Evolutionary conservation across 1,284 basidiomycete species (phyloP).

Genomic region (Puccinia brachypodii): DNA sequence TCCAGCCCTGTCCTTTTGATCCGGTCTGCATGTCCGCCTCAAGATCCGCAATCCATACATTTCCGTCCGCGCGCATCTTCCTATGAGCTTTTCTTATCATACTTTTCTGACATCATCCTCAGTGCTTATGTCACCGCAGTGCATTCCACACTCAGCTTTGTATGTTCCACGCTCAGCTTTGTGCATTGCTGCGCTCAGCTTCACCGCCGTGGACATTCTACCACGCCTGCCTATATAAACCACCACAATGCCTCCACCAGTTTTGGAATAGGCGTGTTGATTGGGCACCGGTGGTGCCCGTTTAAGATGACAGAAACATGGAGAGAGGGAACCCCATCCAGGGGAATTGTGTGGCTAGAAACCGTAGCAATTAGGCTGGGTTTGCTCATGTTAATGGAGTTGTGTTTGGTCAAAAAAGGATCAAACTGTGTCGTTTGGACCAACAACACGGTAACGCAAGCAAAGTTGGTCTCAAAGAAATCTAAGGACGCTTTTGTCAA

Average conservation of each 20-base stretch:
- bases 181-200: no score
- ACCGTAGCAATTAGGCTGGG: background rate
- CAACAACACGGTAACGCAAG: background rate
- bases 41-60: no score
- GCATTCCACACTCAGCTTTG: no score
- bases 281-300: background rate
- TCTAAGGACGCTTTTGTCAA: background rate
- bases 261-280: background rate
- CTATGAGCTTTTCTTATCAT: no score
- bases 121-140: no score
- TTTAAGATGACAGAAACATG: background rate
- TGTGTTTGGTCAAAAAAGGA: background rate
- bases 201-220: no score
- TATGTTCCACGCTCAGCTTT: no score
- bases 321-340: background rate
- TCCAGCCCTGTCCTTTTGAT: no score
- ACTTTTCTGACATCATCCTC: no score
- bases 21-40: no score
- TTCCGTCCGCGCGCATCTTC: no score
- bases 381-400: background rate
- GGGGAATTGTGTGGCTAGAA: conserved; percentile 2
- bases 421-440: background rate
- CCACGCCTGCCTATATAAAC: no score
- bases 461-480: background rate
- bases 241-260: background rate